Evolutionary conservation across 345 rosid genomes (phyloP), one percentile per base, ranked within the genome.

Genomic region (Cardamine occulta): DNA sequence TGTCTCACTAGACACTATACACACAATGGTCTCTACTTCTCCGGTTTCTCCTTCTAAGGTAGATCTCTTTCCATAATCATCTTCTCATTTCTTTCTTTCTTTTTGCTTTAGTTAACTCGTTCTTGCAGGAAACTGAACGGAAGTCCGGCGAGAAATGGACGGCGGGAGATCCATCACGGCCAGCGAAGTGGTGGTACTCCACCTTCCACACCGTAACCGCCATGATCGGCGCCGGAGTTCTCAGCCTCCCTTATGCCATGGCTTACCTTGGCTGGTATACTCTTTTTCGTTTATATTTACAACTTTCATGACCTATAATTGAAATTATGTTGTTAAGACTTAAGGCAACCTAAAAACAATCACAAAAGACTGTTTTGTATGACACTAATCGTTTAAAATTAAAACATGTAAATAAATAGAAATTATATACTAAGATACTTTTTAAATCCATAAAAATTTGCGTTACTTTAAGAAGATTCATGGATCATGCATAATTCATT

Each of bases 181-280:
- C 81, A 34, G 97, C 97, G 51, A 91, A 88, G 84, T 94, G 98
- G 98, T 91, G 97, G 98, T 88, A 88, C 80, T 90, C 98, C 58
- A 89, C 98, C 48, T 94, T 94, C 74, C 98, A 91, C 85, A 72
- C 84, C 4, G 95, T 91, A 54, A 91, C 98, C 3, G 97, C 98
- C 89, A 94, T 91, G 96, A 91, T 94, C 13, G 98, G 98, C 8
- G 98, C 97, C 1, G 98, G 97, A 42, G 98, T 94, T 47, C 97
- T 91, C 64, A 87, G 97, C 78, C 82, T 94, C 66, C 98, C 98
- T 60, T 89, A 88, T 82, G 97, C 98, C 73, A 88, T 94, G 97
- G 89, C 98, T 64, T 91, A 89, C 78, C 86, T 94, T 72, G 98
- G 97, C 84, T 94, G 96, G 97, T 91, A 24, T 24, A 89, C 67